phyloP scores from a whole-genome alignment of 2,329 filamentous ascomycete species.

The Stemphylium beticola region DNA sequence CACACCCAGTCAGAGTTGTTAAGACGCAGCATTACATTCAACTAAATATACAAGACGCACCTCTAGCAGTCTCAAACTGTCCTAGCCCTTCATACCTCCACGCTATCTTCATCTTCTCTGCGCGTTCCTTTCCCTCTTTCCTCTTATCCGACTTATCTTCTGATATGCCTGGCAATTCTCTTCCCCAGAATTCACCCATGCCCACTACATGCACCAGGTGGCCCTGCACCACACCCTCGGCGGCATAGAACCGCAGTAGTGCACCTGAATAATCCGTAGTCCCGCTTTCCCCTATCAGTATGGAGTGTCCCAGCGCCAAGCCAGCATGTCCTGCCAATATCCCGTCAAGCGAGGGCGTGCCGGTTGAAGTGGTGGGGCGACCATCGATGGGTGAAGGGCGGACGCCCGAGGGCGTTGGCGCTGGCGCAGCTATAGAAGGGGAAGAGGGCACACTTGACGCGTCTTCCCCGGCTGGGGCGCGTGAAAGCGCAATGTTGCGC shows the following conservation, averaged over 20 bases:
- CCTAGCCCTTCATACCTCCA: constrained; percentile 93
- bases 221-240: constrained; percentile 89
- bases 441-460: constrained; percentile 14
- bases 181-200: constrained; percentile 77
- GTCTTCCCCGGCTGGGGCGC: constrained; percentile 34
- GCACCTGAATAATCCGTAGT: constrained; percentile 93
- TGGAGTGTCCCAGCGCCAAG: constrained; percentile 77
- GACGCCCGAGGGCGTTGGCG: constrained; percentile 56
- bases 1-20: constrained; percentile 23
- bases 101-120: constrained; percentile 91
- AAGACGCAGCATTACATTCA: constrained; percentile 19
- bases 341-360: constrained; percentile 82
- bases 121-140: constrained; percentile 43
- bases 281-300: constrained; percentile 85
- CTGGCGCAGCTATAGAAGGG: constrained; percentile 19
- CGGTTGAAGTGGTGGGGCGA: constrained; percentile 86
- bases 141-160: constrained; percentile 47
- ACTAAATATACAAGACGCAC: constrained; percentile 56
- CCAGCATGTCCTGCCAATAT: constrained; percentile 87
- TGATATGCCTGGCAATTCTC: constrained; percentile 79
- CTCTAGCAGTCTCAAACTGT: constrained; percentile 70
- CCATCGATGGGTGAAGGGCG: constrained; percentile 90
- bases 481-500: constrained; percentile 65
- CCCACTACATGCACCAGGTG: constrained; percentile 88
- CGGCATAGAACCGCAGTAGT: constrained; percentile 85